These are phyloP conservation scores for Colletotrichum filicis DNA, from an alignment of 2,329 filamentous ascomycete species.

Conservation along the genomic window DNA sequence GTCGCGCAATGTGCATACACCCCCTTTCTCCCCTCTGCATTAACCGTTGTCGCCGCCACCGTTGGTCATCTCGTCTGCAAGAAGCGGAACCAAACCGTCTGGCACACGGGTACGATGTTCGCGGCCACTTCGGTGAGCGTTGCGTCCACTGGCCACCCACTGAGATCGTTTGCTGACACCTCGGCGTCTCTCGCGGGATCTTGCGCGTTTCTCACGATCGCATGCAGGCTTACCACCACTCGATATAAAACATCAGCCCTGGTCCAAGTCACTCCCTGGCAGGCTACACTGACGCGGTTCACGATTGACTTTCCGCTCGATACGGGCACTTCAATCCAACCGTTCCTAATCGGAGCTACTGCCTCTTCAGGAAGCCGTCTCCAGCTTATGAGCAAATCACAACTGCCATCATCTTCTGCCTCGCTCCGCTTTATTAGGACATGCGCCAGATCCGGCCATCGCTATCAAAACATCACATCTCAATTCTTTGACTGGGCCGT, in stretches of 20 bases:
- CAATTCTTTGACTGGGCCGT: constrained; percentile 30
- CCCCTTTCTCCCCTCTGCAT: background rate
- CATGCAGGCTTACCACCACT: constrained; percentile 24
- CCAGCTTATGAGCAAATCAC: constrained; percentile 16
- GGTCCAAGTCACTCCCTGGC: constrained; percentile 5
- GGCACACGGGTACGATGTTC: background rate
- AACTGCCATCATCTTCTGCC: background rate
- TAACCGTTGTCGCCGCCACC: background rate
- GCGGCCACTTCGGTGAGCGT: constrained; percentile 1
- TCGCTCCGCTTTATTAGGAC: constrained; percentile 19
- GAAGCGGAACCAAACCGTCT: background rate
- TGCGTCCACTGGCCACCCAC: background rate
- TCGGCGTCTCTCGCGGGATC: constrained; percentile 11
- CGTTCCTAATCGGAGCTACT: constrained; percentile 9
- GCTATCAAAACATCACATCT: constrained; percentile 30
- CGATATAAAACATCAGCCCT: constrained; percentile 13
- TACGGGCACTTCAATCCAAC: constrained; percentile 10
- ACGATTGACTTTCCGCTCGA: constrained; percentile 30
- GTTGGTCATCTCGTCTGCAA: background rate
- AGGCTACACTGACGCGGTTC: background rate
- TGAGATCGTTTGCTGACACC: background rate
- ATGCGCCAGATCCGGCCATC: constrained; percentile 29
- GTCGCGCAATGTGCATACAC: background rate
- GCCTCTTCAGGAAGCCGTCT: constrained; percentile 14
- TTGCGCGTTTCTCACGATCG: constrained; percentile 27